Base-by-base conservation (phyloP, 2,329 filamentous ascomycete species). In the Thermoascus crustaceus region DNA sequence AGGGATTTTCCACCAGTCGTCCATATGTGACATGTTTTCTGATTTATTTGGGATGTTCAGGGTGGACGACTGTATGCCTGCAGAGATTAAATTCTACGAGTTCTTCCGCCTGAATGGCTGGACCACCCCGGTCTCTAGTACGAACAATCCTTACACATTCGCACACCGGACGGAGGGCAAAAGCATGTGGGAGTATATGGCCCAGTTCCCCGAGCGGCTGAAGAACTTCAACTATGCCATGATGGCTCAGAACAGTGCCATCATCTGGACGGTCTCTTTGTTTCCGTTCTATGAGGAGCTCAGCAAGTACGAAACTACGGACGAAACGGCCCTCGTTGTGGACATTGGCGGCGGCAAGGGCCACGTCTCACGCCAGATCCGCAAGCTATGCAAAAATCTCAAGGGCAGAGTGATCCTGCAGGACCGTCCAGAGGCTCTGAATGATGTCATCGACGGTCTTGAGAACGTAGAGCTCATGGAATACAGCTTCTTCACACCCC, bases 201-300 rank as follows among this genome's bases (percentile, higher is more conserved):
- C 32, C 10, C 30, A 45, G 14, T 43, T 44, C 22, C 49, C 53
- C 10, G 42, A 46, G 4, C 42, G 49, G 6, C 41, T 57, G 13
- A 33, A 48, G 13, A 44, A 40, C 8, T 49, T 57, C 39, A 55
- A 57, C 23, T 24, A 35, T n/a, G 54, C 49, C 11, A 50, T 54
- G 47, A 31, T 38, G 17, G 44, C 47, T 20, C 41, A 46, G 7
- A 37, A 38, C 7, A 34, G 27, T 14, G 32, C 35, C n/a, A 45
- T 38, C 1, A 27, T 30, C 5, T 39, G 32, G 24, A 32, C 43
- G 1, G 30, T 40, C 19, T 32, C 25, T 13, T 16, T 50, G 11
- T 52, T 48, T 27, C 49, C 50, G 11, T 54, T 50, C 33, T 34
- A 36, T n/a, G 39, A 49, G 16, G 32, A 41, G 22, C 22, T 50